These are phyloP conservation scores for Thymus mandschuricus DNA, from an alignment of 257 asterid genomes.

Conservation along the genomic window DNA sequence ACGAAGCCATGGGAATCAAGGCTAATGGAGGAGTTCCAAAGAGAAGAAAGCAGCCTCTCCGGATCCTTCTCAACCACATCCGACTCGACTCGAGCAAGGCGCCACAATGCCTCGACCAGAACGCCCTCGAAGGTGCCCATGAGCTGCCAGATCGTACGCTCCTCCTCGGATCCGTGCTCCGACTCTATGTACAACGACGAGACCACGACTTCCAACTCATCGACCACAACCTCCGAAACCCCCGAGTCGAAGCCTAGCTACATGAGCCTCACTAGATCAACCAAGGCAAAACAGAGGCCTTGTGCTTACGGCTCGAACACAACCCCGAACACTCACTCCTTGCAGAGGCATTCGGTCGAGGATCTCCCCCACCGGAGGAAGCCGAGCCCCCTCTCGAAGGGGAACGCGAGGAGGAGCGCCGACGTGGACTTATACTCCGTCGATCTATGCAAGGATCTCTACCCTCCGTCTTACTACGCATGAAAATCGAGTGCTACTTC, in stretches of 20 bases:
- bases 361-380: constrained; percentile 45
- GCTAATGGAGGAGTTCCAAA: constrained; percentile 40
- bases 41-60: constrained; percentile 10
- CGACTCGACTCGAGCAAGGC: constrained; percentile 35
- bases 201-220: constrained; percentile 71
- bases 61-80: constrained; percentile 46
- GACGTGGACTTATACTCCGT: constrained; percentile 52
- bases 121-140: constrained; percentile 51
- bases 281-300: constrained; percentile 47
- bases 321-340: constrained; percentile 12
- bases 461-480: constrained; percentile 44
- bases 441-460: constrained; percentile 56
- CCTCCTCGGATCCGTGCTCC: constrained; percentile 62
- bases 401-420: constrained; percentile 65
- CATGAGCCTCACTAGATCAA: constrained; percentile 66
- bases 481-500: neutral
- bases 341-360: constrained; percentile 62
- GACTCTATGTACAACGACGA: constrained; percentile 56
- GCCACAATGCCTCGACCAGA: constrained; percentile 28
- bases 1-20: constrained; percentile 53
- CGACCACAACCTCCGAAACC: constrained; percentile 62
- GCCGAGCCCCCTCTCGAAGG: constrained; percentile 70
- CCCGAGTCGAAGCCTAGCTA: constrained; percentile 58
- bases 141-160: constrained; percentile 50
- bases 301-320: constrained; percentile 30